These are phyloP conservation scores for Henckelia pumila DNA, from an alignment of 257 asterid species.

Conservation along the genomic window DNA sequence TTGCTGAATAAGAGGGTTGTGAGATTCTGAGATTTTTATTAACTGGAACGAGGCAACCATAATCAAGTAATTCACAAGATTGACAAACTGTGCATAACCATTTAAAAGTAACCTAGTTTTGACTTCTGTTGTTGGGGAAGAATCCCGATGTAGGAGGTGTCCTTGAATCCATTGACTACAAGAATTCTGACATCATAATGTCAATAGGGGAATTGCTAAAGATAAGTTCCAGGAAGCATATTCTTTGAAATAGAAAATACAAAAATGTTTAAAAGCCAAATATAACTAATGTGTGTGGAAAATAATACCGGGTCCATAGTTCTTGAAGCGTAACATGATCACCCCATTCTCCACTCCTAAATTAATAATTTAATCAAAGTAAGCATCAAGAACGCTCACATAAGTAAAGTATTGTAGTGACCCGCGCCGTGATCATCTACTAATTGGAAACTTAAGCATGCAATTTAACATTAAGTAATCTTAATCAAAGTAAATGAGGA, in stretches of 20 bases:
- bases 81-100: not conserved
- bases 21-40: not conserved
- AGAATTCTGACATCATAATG: slow-evolving; percentile 91
- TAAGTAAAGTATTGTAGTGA: slow-evolving; percentile 14
- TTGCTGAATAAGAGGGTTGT: slow-evolving; percentile 6
- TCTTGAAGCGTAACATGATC: slow-evolving; percentile 98
- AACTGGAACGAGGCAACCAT: not conserved
- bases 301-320: slow-evolving; percentile 81
- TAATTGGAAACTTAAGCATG: too few species aligned
- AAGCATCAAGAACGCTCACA: slow-evolving; percentile 22
- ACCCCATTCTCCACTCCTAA: slow-evolving; percentile 93
- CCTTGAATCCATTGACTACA: slow-evolving; percentile 82
- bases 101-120: slow-evolving; percentile 56
- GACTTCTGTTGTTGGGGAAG: slow-evolving; percentile 81
- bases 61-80: not conserved
- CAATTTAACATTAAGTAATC: too few species aligned
- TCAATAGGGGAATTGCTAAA: slow-evolving; percentile 24
- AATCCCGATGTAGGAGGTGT: slow-evolving; percentile 93
- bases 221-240: slow-evolving; percentile 22
- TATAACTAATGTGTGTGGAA: slow-evolving; percentile 18
- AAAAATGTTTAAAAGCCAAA: slow-evolving; percentile 3
- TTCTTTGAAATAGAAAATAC: not conserved
- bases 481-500: too few species aligned
- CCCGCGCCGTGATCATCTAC: too few species aligned
- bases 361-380: slow-evolving; percentile 23